Evolutionary conservation across 148 eudicot species (phyloP).

Genomic region (Rhododendron williamsianum): DNA sequence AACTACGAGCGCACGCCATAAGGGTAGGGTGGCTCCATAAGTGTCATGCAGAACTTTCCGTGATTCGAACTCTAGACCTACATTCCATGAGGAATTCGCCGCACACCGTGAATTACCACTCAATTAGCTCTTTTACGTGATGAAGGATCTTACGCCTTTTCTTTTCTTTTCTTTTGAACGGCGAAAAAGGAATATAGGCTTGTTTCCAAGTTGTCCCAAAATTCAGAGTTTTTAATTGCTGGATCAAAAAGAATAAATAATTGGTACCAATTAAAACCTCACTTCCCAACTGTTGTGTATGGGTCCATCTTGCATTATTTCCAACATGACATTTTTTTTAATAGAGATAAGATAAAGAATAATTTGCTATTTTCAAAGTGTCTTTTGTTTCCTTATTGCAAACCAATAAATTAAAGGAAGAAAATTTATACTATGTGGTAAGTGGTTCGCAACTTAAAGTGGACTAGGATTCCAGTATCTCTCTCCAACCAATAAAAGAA

Average conservation of each 20-base stretch:
- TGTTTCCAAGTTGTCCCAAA: background rate
- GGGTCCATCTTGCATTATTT: slow-evolving; percentile 22
- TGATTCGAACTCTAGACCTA: too few relatives aligned
- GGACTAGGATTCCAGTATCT: background rate
- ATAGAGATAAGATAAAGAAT: slow-evolving; percentile 14
- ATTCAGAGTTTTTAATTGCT: background rate
- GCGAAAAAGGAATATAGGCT: too few relatives aligned
- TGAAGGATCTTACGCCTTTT: background rate
- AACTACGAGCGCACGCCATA: too few relatives aligned
- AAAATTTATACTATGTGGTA: background rate
- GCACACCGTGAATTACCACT: background rate
- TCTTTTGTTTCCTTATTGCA: background rate
- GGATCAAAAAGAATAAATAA: background rate
- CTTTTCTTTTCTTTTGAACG: too few relatives aligned
- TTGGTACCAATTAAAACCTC: background rate
- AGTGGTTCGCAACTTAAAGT: background rate
- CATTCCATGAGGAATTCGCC: background rate
- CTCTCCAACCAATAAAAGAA: background rate
- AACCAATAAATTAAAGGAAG: background rate
- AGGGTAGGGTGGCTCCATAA: too few relatives aligned
- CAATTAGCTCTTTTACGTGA: background rate
- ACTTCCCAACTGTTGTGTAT: slow-evolving; percentile 8
- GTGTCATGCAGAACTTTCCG: too few relatives aligned
- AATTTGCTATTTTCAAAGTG: background rate
- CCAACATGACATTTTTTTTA: background rate